Base-by-base conservation (phyloP, 2,329 filamentous ascomycete genomes). In the Allantophomopsis lycopodina region DNA sequence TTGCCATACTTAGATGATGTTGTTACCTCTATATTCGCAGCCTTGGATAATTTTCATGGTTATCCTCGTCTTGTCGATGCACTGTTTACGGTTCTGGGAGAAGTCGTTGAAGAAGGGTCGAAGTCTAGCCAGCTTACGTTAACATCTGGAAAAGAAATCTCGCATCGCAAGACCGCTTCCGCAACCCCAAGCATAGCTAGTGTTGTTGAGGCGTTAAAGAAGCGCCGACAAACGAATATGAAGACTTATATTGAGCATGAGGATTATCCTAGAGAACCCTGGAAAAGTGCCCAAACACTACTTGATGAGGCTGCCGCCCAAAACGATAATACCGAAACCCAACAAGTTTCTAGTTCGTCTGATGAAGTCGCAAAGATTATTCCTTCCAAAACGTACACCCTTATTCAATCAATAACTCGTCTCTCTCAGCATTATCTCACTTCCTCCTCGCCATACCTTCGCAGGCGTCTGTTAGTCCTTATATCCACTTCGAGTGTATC, bases 1-100 rank as follows among this genome's bases (percentile, higher is more conserved):
- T 68, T 98, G 10, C 87, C 88, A 0, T 95, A 88, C 53, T 65
- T 98, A 2, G 89, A 96, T 53, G 91, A 98, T 54, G 75, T 94
- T 1, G 78, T 96, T 3, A 82, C 79, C 4, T 89, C 85, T 1
- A 86, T 98, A 32, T 96, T 98, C 56, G 82, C 83, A 0, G 86
- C 88, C 0, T 63, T 98, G n/a, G 87, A 95, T 48, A 84, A 86
- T 51, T 98, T 91, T 51, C 91, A 98, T 51, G 91, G 91, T 2
- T 96, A 98, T 55, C 79, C 86, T 1, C 63, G 71, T 14, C 77
- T 98, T 41, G 88, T 94, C 1, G 86, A 94, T 54, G 73, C 79
- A 35, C 65, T 98, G 5, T 98, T 96, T 55, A 66, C 73, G 2
- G 86, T 94, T 0, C 63, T 98, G 5, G 79, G 76, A 40, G 83